Percentiles rank a stretch among this genome's conserved stretches.
These are phyloP conservation scores for Ganoderma meredithae DNA, from an alignment of 1,284 basidiomycete genomes.

Conservation along the genomic window DNA sequence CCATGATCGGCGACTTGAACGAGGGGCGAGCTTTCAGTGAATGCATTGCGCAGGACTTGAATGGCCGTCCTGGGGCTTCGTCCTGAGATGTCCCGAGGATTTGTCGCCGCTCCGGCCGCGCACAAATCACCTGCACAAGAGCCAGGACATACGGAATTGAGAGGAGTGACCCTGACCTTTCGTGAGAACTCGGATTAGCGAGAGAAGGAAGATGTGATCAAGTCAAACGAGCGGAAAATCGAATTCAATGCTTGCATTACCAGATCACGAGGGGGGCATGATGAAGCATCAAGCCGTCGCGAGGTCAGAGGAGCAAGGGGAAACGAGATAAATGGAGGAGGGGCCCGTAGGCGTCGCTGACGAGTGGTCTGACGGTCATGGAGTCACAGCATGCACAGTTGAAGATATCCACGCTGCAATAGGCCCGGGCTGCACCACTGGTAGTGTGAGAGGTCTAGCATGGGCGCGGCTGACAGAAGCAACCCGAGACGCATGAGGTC, in stretches of 20 bases:
- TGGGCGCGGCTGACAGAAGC: neutral
- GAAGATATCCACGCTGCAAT: neutral
- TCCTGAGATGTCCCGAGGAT: neutral
- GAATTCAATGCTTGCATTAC: too few relatives aligned
- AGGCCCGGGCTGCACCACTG: neutral
- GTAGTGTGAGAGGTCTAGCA: neutral
- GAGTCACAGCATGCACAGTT: neutral
- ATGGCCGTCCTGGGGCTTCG: neutral
- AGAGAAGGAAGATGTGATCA: neutral
- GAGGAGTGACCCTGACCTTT: neutral
- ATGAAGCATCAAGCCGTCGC: neutral
- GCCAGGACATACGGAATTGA: neutral
- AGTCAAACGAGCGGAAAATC: neutral
- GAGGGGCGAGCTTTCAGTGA: neutral
- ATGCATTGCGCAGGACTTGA: neutral
- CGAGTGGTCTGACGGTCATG: neutral
- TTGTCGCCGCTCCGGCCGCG: neutral
- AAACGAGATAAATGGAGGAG: neutral
- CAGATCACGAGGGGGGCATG: neutral
- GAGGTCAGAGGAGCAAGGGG: neutral
- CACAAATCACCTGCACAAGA: neutral
- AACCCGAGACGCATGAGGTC: neutral
- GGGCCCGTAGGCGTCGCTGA: neutral
- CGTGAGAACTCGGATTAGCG: neutral
- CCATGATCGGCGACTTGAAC: neutral